Evolutionary conservation across 352 stramenopile genomes (phyloP).

Genomic region (Globisporangium canariense): DNA sequence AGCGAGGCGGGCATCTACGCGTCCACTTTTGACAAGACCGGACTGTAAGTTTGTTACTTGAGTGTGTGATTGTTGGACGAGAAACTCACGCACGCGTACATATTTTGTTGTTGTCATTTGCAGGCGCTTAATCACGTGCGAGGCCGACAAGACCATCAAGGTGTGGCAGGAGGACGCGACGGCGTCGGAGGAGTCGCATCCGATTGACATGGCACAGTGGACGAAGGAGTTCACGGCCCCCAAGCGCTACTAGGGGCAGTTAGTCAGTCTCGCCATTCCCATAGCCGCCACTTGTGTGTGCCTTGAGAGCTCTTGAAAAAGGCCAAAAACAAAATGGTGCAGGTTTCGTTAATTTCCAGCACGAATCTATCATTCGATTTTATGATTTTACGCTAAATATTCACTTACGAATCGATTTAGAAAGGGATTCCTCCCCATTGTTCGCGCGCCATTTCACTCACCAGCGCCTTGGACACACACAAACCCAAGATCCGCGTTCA

Average conservation of each 20-base stretch:
- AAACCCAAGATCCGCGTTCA: constrained; percentile 3
- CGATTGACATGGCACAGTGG: constrained; percentile 98
- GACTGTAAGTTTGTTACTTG: constrained; percentile 55
- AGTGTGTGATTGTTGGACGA: background rate
- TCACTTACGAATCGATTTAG: background rate
- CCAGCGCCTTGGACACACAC: background rate
- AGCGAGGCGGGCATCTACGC: constrained; percentile 98
- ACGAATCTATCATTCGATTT: background rate
- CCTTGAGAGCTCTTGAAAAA: background rate
- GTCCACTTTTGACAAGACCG: constrained; percentile 97
- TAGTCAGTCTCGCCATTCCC: background rate
- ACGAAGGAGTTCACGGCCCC: constrained; percentile 91
- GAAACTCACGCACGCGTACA: constrained; percentile 6
- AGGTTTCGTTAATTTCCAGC: background rate
- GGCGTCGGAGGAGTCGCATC: constrained; percentile 94
- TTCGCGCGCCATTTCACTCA: background rate
- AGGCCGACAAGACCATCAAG: constrained; percentile 99
- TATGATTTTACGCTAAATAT: background rate
- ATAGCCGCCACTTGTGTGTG: background rate
- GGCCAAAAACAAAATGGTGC: background rate
- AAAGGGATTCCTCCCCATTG: background rate
- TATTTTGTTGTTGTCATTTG: constrained; percentile 10
- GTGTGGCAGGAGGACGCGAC: constrained; percentile 97
- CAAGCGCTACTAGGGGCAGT: constrained; percentile 60
- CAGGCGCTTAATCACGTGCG: constrained; percentile 97